A percentile compares a stretch with the other conserved stretches of the same genome.
These are phyloP conservation scores for Aspergillus kassunensis DNA, from an alignment of 495 filamentous ascomycete species.

Conservation along the genomic window DNA sequence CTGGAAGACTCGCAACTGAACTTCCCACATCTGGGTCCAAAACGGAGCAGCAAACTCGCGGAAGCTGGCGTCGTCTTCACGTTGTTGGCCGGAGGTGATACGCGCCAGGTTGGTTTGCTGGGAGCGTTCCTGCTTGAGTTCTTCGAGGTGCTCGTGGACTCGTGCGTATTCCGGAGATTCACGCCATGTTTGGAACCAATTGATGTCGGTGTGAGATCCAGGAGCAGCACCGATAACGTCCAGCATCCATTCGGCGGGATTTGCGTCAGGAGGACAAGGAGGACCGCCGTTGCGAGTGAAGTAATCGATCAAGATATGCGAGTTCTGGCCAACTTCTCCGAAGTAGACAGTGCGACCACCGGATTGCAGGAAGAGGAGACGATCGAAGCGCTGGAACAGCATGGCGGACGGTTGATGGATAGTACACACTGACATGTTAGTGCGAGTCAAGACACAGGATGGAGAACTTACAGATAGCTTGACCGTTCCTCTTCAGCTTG, in stretches of 20 bases:
- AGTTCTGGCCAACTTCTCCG: conserved; percentile 80
- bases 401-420: conserved; percentile 96
- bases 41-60: conserved; percentile 54
- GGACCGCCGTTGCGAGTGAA: conserved; percentile 75
- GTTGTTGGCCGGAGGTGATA: conserved; percentile 46
- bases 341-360: conserved; percentile 89
- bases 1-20: conserved; percentile 49
- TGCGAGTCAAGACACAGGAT: no score
- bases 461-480: conserved; percentile 57
- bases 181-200: conserved; percentile 81
- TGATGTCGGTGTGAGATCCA: conserved; percentile 65
- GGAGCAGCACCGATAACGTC: conserved; percentile 89
- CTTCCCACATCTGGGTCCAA: conserved; percentile 45
- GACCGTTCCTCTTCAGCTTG: conserved; percentile 80
- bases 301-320: conserved; percentile 66
- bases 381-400: conserved; percentile 93
- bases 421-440: conserved; percentile 56
- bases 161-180: conserved; percentile 64
- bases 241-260: conserved; percentile 93
- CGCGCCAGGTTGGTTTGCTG: not conserved
- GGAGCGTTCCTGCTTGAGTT: conserved; percentile 45
- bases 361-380: conserved; percentile 74
- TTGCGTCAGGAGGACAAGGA: conserved; percentile 65
- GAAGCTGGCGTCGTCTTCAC: conserved; percentile 29
- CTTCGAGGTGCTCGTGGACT: conserved; percentile 64